Evolutionary conservation across 2,329 filamentous ascomycete species (phyloP).

Genomic region (Colletotrichum caudatum): DNA sequence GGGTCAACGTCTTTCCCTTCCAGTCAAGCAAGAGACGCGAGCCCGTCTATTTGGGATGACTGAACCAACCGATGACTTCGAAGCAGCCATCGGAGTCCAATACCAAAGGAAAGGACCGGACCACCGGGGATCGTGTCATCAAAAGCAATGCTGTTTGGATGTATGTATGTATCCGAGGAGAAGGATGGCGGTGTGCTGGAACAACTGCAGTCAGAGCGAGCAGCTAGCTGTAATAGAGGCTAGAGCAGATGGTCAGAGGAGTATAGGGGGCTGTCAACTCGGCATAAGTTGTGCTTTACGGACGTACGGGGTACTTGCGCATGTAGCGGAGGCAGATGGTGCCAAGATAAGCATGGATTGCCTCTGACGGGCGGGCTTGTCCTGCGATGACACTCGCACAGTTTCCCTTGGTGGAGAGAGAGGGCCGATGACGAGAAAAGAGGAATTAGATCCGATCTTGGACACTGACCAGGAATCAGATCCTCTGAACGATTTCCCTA

Average conservation of each 20-base stretch:
- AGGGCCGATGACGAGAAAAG: slow-evolving; percentile 30
- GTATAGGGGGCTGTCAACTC: slow-evolving; percentile 26
- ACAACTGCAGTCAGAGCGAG: slow-evolving; percentile 3
- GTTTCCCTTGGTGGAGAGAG: slow-evolving; percentile 14
- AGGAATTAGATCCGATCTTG: slow-evolving; percentile 24
- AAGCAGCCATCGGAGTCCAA: not conserved
- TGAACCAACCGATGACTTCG: not conserved
- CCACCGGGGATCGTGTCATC: slow-evolving; percentile 2
- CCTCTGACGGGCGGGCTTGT: slow-evolving; percentile 24
- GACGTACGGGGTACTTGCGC: slow-evolving; percentile 23
- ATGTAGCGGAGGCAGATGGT: slow-evolving; percentile 15
- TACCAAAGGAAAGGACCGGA: slow-evolving; percentile 16
- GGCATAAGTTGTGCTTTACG: slow-evolving; percentile 1
- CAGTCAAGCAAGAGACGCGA: not conserved
- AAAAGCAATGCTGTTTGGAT: slow-evolving; percentile 18
- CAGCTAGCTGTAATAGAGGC: not conserved
- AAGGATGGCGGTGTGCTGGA: not conserved
- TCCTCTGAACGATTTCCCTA: not conserved
- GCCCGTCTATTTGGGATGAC: slow-evolving; percentile 7
- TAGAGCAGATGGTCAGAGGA: not conserved
- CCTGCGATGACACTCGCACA: slow-evolving; percentile 26
- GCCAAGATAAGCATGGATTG: slow-evolving; percentile 26
- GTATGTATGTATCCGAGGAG: not conserved
- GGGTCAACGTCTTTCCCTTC: slow-evolving; percentile 15
- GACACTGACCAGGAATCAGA: not conserved